Base-by-base conservation (phyloP, 2,329 filamentous ascomycete genomes). In the Fusarium keratoplasticum region DNA sequence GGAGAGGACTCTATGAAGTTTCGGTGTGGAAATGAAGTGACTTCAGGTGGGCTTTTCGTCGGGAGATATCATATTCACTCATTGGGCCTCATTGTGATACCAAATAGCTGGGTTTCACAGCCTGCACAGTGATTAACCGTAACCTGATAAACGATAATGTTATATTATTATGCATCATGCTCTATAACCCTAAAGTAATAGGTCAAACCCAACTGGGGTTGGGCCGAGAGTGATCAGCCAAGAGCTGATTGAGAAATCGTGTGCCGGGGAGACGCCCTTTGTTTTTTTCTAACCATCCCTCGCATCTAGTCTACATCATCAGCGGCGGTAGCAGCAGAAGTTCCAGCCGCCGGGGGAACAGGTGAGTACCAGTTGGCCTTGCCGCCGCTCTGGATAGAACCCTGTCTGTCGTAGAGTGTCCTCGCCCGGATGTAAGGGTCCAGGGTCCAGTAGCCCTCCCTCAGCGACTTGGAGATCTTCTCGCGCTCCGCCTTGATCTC, bases 361-460 rank as follows among this genome's bases (percentile, higher is more conserved):
- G 77, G 71, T 6, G 86, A 82, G 78, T 97, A 96, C 82, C 94
- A 95, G 38, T 94, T 85, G 50, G 96, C 83, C 79, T 88, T 88
- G 1, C 95, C 90, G 1, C 87, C 90, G 1, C 87, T 83, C 69
- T 89, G 85, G 54, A 98, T 87, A 69, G 96, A 85, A 1, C 95
- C 94, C 14, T 88, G 88, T 69, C 96, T 90, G 82, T 99, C 96
- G 77, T 98, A 98, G 70, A 94, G 83, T n/a, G 92, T 93, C 78
- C 92, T 89, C 14, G 95, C 94, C 42, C 96, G 88, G 33, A 98
- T 81, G 81, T 96, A 97, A 0, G 95, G 95, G 83, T 99, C 96
- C 61, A 98, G 83, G 42, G 88, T 87, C 96, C 96, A 99, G 84
- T 98, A 99, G 76, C 94, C 94, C 57, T 88, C 87, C 70, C 88